Base-by-base conservation (phyloP, 331 rosid species). In the Malus hybrid region DNA sequence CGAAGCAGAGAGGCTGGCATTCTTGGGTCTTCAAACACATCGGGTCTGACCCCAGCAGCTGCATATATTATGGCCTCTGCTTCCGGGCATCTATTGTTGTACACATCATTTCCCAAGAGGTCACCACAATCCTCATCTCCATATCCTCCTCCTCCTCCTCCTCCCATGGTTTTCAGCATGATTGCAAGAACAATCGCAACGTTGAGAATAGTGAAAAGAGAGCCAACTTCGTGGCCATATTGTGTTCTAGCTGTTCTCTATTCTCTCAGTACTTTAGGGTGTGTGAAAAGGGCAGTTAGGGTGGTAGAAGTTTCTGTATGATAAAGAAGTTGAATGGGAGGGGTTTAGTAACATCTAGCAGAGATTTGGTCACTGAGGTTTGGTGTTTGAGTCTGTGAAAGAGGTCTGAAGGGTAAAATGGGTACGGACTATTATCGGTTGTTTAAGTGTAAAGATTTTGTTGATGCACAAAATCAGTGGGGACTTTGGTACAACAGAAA, bases 1-100 rank as follows among this genome's bases (percentile, higher is more conserved):
- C 91, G 88, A 33, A 88, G 92, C 15, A 92, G 80, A 6, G 99
- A 94, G 24, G 97, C 96, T 2, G 97, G 90, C 96, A 92, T 87
- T 73, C 96, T 86, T 2, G 92, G 70, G 75, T 92, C 93, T 67
- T 84, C 70, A 18, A 77, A 46, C 46, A 90, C 76, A 6, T 86
- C 91, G 13, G 69, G 70, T 55, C 83, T 75, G 52, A 94, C 90
- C 88, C 87, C 81, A 32, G 88, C 44, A 36, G 44, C 44, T 36
- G 44, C 82, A 84, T 81, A 90, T 81, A 90, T 78, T 6, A 89
- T 84, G 67, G 87, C 80, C 76, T 89, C 97, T 9, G 96, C 97
- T 62, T 85, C 88, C 0, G 93, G 91, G 78, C 96, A 94, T 16
- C 55, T 46, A 65, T 76, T 36, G 66, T 69, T 80, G 75, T 87